These are phyloP conservation scores for Mycena alexandri DNA, from an alignment of 768 basidiomycete genomes.

Conservation along the genomic window DNA sequence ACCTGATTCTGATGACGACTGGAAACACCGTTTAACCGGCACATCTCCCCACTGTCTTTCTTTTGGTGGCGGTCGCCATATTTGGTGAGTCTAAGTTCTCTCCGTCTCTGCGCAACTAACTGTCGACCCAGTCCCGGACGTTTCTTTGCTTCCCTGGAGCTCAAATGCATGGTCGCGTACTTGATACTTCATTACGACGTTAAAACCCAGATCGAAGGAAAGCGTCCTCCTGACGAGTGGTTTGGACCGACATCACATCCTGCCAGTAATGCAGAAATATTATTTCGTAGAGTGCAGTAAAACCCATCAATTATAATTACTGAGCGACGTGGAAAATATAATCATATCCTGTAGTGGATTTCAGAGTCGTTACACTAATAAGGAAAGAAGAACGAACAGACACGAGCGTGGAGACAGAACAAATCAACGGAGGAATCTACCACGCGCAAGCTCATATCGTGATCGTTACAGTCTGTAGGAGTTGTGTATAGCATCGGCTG, in stretches of 20 bases:
- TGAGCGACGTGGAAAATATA: too few species aligned
- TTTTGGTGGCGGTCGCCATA: conserved; percentile 50
- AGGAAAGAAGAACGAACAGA: conserved; percentile 9
- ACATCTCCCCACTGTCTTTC: conserved; percentile 50
- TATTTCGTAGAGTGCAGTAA: background rate
- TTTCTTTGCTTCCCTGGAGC: conserved; percentile 54
- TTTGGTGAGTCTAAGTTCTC: conserved; percentile 46
- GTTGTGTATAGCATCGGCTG: background rate
- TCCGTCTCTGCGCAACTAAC: background rate
- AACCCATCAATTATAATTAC: too few species aligned
- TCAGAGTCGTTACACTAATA: background rate
- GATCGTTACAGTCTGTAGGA: background rate
- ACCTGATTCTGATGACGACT: conserved; percentile 38
- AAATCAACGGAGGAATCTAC: conserved; percentile 24
- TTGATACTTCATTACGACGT: conserved; percentile 55
- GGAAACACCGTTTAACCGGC: conserved; percentile 45
- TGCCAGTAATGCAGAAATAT: conserved; percentile 4
- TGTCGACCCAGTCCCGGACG: conserved; percentile 52
- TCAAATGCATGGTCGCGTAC: conserved; percentile 57
- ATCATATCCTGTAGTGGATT: too few species aligned
- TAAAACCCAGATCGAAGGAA: background rate
- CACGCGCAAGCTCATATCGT: background rate
- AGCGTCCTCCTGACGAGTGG: conserved; percentile 10
- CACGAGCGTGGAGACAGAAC: conserved; percentile 12
- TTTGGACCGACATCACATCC: conserved; percentile 7